Evolutionary conservation across 1,139 yeast species (phyloP).

Genomic region (Yamadazyma mexicana): DNA sequence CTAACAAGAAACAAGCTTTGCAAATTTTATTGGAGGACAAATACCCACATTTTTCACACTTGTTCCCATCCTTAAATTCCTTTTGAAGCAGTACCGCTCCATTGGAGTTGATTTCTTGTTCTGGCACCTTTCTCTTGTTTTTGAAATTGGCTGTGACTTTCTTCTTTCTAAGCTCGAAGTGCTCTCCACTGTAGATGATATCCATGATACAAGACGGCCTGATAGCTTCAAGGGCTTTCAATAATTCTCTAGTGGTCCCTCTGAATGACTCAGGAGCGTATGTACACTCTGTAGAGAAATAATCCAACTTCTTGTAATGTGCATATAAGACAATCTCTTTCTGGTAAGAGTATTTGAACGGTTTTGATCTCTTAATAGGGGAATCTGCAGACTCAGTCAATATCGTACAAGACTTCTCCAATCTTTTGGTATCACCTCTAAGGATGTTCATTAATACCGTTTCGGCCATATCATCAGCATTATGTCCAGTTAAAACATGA

Average conservation of each 20-base stretch:
- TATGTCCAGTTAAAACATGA: conserved; percentile 97
- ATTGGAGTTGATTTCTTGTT: conserved; percentile 56
- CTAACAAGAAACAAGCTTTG: conserved; percentile 87
- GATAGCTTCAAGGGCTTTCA: conserved; percentile 85
- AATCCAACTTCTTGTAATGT: conserved; percentile 91
- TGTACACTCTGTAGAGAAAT: conserved; percentile 95
- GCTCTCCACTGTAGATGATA: conserved; percentile 92
- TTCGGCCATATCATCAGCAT: conserved; percentile 99
- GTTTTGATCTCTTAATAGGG: conserved; percentile 88
- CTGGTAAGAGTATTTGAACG: conserved; percentile 93
- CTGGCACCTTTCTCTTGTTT: conserved; percentile 25
- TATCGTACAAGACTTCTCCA: conserved; percentile 87
- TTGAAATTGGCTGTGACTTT: conserved; percentile 38
- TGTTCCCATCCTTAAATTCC: conserved; percentile 58
- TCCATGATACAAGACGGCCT: conserved; percentile 94
- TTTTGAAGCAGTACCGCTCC: conserved; percentile 53
- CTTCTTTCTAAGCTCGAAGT: conserved; percentile 64
- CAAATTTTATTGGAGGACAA: conserved; percentile 85
- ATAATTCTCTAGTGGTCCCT: conserved; percentile 91
- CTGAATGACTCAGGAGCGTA: conserved; percentile 98
- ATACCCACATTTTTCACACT: conserved; percentile 90
- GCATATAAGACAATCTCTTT: conserved; percentile 98
- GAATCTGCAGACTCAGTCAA: conserved; percentile 79
- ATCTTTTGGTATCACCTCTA: conserved; percentile 93
- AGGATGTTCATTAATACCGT: conserved; percentile 92